These are phyloP conservation scores for Trichoderma sp. DNA, from an alignment of 2,329 filamentous ascomycete species.

Conservation along the genomic window DNA sequence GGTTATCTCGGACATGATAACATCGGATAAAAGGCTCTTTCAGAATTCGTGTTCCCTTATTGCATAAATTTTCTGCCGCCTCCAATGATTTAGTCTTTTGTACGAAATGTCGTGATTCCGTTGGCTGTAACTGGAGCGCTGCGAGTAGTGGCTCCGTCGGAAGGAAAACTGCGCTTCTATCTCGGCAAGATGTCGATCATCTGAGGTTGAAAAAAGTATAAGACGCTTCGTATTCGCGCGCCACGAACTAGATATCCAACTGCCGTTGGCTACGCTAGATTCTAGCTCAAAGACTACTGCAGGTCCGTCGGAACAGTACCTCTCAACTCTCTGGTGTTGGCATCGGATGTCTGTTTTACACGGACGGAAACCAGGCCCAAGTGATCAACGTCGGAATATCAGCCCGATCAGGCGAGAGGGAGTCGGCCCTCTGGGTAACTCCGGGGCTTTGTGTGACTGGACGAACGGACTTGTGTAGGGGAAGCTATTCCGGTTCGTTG, in stretches of 20 bases:
- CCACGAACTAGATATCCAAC: neutral
- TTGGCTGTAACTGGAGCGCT: neutral
- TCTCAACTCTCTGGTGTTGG: neutral
- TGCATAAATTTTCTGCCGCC: neutral
- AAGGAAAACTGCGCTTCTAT: neutral
- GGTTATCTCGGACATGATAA: neutral
- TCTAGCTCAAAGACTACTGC: constrained; percentile 11
- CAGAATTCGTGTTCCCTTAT: neutral
- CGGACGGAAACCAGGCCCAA: neutral
- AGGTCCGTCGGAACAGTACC: neutral
- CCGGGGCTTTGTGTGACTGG: constrained; percentile 1
- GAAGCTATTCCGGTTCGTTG: constrained; percentile 2
- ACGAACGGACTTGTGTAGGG: neutral
- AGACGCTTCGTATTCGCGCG: neutral
- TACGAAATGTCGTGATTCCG: neutral
- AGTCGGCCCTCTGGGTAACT: neutral
- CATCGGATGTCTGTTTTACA: neutral
- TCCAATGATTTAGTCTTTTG: neutral
- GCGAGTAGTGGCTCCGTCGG: neutral
- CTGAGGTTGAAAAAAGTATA: neutral
- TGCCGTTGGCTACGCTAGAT: neutral
- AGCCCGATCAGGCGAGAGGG: neutral
- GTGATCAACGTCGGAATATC: neutral
- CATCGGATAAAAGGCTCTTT: neutral
- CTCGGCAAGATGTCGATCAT: neutral